A percentile compares a stretch with the other conserved stretches of the same genome.
Evolutionary conservation across 106 monocot species (phyloP).

Genomic region (Allium fistulosum): DNA sequence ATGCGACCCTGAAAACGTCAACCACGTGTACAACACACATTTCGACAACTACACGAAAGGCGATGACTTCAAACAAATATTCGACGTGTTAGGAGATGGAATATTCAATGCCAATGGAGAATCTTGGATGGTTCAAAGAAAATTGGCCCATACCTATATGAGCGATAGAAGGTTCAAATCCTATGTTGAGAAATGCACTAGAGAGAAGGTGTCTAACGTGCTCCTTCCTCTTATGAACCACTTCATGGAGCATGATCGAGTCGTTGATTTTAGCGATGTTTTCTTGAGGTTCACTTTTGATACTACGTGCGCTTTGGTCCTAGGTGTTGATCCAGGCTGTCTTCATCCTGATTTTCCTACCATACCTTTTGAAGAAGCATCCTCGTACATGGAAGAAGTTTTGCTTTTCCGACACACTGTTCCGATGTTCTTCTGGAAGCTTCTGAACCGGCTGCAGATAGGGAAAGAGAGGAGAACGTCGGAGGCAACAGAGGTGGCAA

Average conservation of each 20-base stretch:
- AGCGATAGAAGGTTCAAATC: slow-evolving; percentile 6
- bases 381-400: slow-evolving; percentile 3
- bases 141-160: not conserved
- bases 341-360: slow-evolving; percentile 22
- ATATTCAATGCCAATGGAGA: slow-evolving; percentile 39
- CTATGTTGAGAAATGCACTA: slow-evolving; percentile 13
- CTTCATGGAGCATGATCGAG: not conserved
- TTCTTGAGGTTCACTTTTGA: slow-evolving; percentile 43
- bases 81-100: slow-evolving; percentile 44
- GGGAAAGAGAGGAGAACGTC: slow-evolving; percentile 29
- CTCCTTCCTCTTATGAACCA: slow-evolving; percentile 23
- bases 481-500: slow-evolving; percentile 18
- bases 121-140: slow-evolving; percentile 28
- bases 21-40: not conserved
- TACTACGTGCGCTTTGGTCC: slow-evolving; percentile 13
- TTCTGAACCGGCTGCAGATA: slow-evolving; percentile 15
- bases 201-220: slow-evolving; percentile 23
- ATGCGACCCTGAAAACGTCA: not conserved
- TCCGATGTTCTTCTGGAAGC: slow-evolving; percentile 39
- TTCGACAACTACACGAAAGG: slow-evolving; percentile 50
- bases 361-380: slow-evolving; percentile 13
- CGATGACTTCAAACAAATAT: slow-evolving; percentile 29
- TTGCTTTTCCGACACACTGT: slow-evolving; percentile 18
- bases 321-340: slow-evolving; percentile 31
- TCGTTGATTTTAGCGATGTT: slow-evolving; percentile 33